A percentile compares a stretch with the other conserved stretches of the same genome.
phyloP scores from a whole-genome alignment of 306 rosid genomes.

The Fragaria ananassa region DNA sequence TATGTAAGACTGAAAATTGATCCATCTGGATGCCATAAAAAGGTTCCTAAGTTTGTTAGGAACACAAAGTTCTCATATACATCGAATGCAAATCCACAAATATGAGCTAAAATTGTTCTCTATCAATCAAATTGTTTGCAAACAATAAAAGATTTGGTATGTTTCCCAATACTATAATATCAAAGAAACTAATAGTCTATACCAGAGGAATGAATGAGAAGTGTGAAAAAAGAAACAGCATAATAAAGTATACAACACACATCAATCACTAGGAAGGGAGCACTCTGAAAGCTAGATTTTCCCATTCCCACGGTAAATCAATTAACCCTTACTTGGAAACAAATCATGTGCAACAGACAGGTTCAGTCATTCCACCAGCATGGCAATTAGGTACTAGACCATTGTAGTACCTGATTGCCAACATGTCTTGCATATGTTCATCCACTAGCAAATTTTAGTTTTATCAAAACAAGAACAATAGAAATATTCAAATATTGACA shows the following conservation, averaged over 20 bases:
- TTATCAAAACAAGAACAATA: background rate
- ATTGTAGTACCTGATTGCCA: background rate
- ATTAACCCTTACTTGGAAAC: background rate
- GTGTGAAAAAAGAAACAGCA: background rate
- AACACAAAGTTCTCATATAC: background rate
- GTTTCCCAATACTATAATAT: background rate
- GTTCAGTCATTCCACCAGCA: background rate
- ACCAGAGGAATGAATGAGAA: background rate
- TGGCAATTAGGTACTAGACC: background rate
- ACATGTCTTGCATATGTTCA: background rate
- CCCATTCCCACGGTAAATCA: background rate
- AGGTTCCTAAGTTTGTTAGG: background rate
- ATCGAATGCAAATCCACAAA: background rate
- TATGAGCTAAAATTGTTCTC: too few species aligned
- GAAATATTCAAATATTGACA: background rate
- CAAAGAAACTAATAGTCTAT: background rate
- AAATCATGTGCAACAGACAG: background rate
- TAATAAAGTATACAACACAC: background rate
- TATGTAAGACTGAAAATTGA: background rate
- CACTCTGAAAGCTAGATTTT: background rate
- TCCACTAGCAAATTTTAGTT: background rate
- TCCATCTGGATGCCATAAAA: background rate
- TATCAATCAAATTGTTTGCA: too few species aligned
- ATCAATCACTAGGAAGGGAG: background rate
- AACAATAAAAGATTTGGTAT: background rate